Base-by-base conservation (phyloP, 2,329 filamentous ascomycete species). In the Arthrobotrys megalospora region DNA sequence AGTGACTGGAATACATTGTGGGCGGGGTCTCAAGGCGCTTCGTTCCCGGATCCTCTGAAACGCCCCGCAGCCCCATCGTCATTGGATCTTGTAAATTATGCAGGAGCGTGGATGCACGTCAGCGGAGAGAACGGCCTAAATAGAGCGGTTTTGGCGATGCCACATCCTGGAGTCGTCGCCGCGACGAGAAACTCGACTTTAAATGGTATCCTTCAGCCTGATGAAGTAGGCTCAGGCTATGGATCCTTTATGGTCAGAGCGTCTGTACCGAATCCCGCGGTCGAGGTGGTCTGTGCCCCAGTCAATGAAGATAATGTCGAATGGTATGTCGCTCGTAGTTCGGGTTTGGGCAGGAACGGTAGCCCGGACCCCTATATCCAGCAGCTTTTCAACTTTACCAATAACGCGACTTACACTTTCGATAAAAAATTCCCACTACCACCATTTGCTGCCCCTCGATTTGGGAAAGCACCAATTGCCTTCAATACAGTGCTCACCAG, bases 61-160 rank as follows among this genome's bases (percentile, higher is more conserved):
- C 58, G 75, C 1, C 75, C 75, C 0, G 21, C 36, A 0, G 75
- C 67, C 0, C 67, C 67, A 3, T 72, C 75, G 0, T 52, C 75
- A 21, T 66, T 72, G 16, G 45, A 72, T 7, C 55, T 78, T 8
- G 58, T 70, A 6, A 79, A 73, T 16, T 79, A 75, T 38, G 65
- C 45, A 2, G 76, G 76, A 6, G 24, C 67, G 0, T 79, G 76
- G 76, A 64, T 79, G 24, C 55, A 69, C 21, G 64, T 79, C 7
- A 58, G 43, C 41, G 69, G 62, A 4, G 50, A 73, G 19, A 75
- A 70, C 19, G 76, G 76, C 48, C 85, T 95, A 81, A 92, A 94
- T 82, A 94, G 94, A 79, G 89, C 93, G 21, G 92, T 91, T 0
- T 86, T 94, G 80, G 91, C 92, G 0, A 91, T 94, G 88, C 93